A percentile compares a stretch with the other conserved stretches of the same genome.
Conservation (phyloP, 805 yeast genomes). For the Saturnispora gosingensis region DNA sequence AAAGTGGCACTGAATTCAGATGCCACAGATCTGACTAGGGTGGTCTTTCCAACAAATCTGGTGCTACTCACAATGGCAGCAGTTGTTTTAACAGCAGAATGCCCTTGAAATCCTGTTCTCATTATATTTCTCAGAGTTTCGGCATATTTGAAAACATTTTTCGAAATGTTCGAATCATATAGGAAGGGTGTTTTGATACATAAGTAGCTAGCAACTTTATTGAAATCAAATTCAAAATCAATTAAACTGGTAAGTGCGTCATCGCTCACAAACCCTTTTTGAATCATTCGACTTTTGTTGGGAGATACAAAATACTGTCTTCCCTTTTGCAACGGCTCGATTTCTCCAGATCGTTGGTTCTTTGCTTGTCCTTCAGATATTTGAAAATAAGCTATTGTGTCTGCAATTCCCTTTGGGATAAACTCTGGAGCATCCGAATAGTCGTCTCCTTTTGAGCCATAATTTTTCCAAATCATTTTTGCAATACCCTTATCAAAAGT, state of each 20-base stretch:
- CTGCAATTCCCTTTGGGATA: slow-evolving; percentile 54
- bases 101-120: slow-evolving; percentile 36
- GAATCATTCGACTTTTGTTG: slow-evolving; percentile 55
- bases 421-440: slow-evolving; percentile 24
- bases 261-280: slow-evolving; percentile 46
- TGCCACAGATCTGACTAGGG: slow-evolving; percentile 47
- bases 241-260: slow-evolving; percentile 21
- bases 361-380: slow-evolving; percentile 44
- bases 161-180: neutral
- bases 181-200: neutral
- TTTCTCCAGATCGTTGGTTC: slow-evolving; percentile 12
- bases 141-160: slow-evolving; percentile 38
- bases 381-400: slow-evolving; percentile 79
- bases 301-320: slow-evolving; percentile 57
- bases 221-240: slow-evolving; percentile 1
- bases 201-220: neutral
- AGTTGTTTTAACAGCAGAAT: slow-evolving; percentile 44
- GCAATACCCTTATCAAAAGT: slow-evolving; percentile 65
- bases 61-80: slow-evolving; percentile 59
- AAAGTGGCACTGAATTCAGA: slow-evolving; percentile 55
- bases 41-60: slow-evolving; percentile 73
- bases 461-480: slow-evolving; percentile 10
- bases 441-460: slow-evolving; percentile 1
- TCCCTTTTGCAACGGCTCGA: slow-evolving; percentile 15
- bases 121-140: slow-evolving; percentile 44